Evolutionary conservation across 495 filamentous ascomycete species (phyloP).

Genomic region (Aspergillus saccharolyticus): DNA sequence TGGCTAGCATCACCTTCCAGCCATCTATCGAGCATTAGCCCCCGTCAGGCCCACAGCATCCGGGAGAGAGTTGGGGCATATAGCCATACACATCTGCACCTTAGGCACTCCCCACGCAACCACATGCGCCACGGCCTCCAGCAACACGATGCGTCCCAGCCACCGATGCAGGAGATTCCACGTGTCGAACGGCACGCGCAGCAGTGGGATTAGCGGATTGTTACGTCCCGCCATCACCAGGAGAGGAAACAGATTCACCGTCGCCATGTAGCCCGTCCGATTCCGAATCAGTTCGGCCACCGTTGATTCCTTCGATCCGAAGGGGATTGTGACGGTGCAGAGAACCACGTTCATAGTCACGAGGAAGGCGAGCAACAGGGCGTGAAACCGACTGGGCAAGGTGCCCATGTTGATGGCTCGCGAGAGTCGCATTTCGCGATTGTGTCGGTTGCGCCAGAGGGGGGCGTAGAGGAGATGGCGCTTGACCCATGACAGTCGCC

Average conservation of each 20-base stretch:
- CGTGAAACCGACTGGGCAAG: conserved; percentile 69
- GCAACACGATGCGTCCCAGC: conserved; percentile 71
- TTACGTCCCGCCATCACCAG: conserved; percentile 74
- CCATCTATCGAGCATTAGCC: neutral
- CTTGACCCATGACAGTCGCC: neutral
- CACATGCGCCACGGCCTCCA: conserved; percentile 65
- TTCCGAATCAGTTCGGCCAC: conserved; percentile 51
- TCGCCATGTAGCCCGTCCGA: conserved; percentile 64
- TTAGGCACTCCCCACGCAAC: conserved; percentile 44
- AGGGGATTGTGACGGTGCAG: conserved; percentile 44
- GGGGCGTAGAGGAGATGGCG: conserved; percentile 64
- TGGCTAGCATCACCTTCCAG: neutral
- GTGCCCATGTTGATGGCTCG: conserved; percentile 72
- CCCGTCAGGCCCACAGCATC: too few species aligned
- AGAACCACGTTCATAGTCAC: conserved; percentile 63
- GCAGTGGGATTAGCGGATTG: conserved; percentile 67
- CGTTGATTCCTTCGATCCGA: neutral
- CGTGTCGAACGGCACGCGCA: conserved; percentile 76
- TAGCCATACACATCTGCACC: conserved; percentile 11
- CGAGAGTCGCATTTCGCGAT: conserved; percentile 67
- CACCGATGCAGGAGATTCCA: conserved; percentile 83
- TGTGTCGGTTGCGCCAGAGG: conserved; percentile 66
- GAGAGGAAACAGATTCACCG: conserved; percentile 72
- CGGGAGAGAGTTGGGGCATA: too few species aligned
- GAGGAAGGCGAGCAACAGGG: conserved; percentile 59